Evolutionary conservation across 805 yeast species (phyloP), one percentile per base, ranked within the genome.

Genomic region (Yamadazyma philogaea): DNA sequence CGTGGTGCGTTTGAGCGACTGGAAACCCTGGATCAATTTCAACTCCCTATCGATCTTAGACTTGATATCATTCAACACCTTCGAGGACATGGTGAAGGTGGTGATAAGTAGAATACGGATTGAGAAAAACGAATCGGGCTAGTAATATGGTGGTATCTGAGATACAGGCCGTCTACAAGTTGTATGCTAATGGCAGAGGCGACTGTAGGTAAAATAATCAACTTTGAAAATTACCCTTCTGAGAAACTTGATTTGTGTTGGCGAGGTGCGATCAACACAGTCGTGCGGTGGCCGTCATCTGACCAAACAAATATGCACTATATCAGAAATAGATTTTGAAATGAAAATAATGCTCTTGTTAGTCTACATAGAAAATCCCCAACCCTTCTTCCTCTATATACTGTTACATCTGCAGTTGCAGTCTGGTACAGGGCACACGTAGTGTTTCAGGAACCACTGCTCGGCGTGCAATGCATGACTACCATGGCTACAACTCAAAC

Each of bases 391-490:
- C 19, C 28, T 12, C 31, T 58, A 69, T 49, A 70, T 74, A 52
- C 76, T 80, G 53, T 84, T 84, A 60, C 98, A 91, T 38, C 78
- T 70, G 56, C 99, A 91, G 31, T 74, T 70, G 56, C 99, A 91
- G 33, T 89, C 95, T 0, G 97, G 96, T 2, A 91, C 96, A 0
- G 99, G 97, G 56, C 99, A 91, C 1, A 86, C 78, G 43, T 77
- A 78, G 54, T 90, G 96, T 59, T 82, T 83, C 19, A 83, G 76
- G 60, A 91, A 91, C 99, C 99, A 91, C 55, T 90, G 95, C 49
- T 87, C 89, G 0, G 97, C 97, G 60, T 91, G 99, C 3, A 85
- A 89, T 0, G 96, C 89, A 64, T 91, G 99, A 78, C 82, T 82
- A 1, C 96, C 96, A 55, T 91, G 99, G 57, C 85, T 87, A 59